These are phyloP conservation scores for Calonectria multiphialidica DNA, from an alignment of 2,329 filamentous ascomycete species.

Conservation along the genomic window DNA sequence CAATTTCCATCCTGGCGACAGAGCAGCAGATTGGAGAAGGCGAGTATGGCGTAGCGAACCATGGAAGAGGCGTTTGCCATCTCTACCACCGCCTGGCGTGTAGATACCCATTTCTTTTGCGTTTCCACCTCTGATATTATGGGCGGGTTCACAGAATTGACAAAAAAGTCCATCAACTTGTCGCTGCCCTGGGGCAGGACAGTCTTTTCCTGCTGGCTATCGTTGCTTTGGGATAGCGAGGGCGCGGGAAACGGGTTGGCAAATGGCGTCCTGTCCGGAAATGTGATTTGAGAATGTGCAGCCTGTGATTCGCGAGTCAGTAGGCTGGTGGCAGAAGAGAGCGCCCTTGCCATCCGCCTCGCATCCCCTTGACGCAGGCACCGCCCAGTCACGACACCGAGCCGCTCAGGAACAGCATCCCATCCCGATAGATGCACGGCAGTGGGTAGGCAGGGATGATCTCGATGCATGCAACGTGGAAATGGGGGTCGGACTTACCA, in stretches of 20 bases:
- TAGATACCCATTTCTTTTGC: slow-evolving; percentile 63
- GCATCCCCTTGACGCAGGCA: background rate
- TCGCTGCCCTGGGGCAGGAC: slow-evolving; percentile 29
- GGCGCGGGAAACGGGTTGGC: slow-evolving; percentile 33
- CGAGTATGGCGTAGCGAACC: slow-evolving; percentile 61
- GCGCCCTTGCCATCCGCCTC: background rate
- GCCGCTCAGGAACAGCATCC: background rate
- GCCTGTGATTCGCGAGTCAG: slow-evolving; percentile 23
- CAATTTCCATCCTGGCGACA: slow-evolving; percentile 49
- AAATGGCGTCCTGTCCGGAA: slow-evolving; percentile 39
- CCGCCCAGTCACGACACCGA: background rate
- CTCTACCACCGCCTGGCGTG: slow-evolving; percentile 60
- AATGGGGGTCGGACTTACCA: slow-evolving; percentile 30
- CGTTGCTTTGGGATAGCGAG: slow-evolving; percentile 37
- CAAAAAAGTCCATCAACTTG: slow-evolving; percentile 61
- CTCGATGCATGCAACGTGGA: slow-evolving; percentile 6
- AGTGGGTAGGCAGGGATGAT: slow-evolving; percentile 15
- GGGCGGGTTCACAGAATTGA: slow-evolving; percentile 61
- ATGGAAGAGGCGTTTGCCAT: slow-evolving; percentile 61
- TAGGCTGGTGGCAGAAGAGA: background rate
- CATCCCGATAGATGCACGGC: slow-evolving; percentile 1
- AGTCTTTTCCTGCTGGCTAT: slow-evolving; percentile 24
- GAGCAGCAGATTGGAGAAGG: slow-evolving; percentile 62
- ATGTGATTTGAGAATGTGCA: slow-evolving; percentile 38
- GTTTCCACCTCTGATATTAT: slow-evolving; percentile 66